Percentiles rank a stretch among this genome's conserved stretches.
phyloP scores from a whole-genome alignment of 2,329 filamentous ascomycete species.

The Colletotrichum plurivorum region DNA sequence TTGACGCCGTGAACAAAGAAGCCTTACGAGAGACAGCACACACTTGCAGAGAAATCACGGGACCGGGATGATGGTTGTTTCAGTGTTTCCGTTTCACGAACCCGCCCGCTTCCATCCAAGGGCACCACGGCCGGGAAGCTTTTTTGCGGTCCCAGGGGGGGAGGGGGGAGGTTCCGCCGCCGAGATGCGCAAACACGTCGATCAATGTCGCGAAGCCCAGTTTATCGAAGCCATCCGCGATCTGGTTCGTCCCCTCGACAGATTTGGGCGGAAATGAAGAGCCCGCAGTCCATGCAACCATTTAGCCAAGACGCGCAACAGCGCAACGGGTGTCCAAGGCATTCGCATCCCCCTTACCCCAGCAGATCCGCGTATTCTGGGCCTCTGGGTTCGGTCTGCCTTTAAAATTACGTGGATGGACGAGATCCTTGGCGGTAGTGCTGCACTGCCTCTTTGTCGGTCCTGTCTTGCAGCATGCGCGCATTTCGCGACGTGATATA shows the following conservation, averaged over 20 bases:
- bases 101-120: not conserved
- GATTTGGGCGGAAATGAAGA: constrained; percentile 18
- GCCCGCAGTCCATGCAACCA: constrained; percentile 24
- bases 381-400: not conserved
- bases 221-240: constrained; percentile 3
- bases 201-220: constrained; percentile 13
- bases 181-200: constrained; percentile 5
- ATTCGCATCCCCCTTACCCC: not conserved
- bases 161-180: not conserved
- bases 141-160: too few relatives aligned
- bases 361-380: constrained; percentile 15
- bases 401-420: constrained; percentile 21
- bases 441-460: constrained; percentile 18
- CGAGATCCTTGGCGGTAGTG: constrained; percentile 21
- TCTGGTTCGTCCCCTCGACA: constrained; percentile 17
- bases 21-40: not conserved
- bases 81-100: constrained; percentile 24
- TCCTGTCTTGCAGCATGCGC: too few relatives aligned
- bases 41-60: not conserved
- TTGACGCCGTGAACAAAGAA: constrained; percentile 11
- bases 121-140: not conserved
- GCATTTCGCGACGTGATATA: constrained; percentile 7
- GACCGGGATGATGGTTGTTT: constrained; percentile 27
- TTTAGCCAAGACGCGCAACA: constrained; percentile 19
- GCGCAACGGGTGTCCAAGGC: not conserved